Base-by-base conservation (phyloP, 139 green algal genomes). In the Volvox africanus region DNA sequence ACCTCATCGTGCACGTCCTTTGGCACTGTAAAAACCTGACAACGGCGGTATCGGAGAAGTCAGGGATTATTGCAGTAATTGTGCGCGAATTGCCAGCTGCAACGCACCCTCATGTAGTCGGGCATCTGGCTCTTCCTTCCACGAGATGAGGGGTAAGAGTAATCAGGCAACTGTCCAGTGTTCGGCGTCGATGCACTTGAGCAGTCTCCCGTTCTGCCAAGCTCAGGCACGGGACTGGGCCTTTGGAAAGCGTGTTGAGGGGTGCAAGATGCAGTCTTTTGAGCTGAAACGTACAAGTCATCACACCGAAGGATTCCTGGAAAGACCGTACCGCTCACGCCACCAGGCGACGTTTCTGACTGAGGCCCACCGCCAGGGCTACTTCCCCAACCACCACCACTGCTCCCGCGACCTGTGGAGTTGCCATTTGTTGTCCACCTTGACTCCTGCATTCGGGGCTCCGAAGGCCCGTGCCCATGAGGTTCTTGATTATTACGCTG, bases 91-190 rank as follows among this genome's bases (percentile, higher is more conserved):
- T 24, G 65, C 65, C 65, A 73, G 65, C 65, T 24, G 24, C 65
- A 73, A 67, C 67, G 1, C 26, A 82, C 85, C 69, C 82, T 89
- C 14, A 89, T 30, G 85, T 89, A 89, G n/a, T 89, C 85, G 18
- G 85, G 85, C 85, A 89, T 73, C 18, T n/a, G 44, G 18, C 67
- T 67, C 1, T 16, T 55, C 62, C 50, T 55, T 55, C 62, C 33
- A 22, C 9, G 20, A 24, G 78, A 84, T 22, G 65, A 24, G 2
- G 37, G 37, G 78, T 84, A 67, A 0, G 30, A 28, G 75, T 81
- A 81, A 81, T 81, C 75, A 20, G 75, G 30, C 75, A 81, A 61
- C 2, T 55, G 33, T 1, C 75, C 75, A 18, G 75, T 55, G 32
- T 55, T 81, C 3, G 75, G 75, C 13, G 75, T 81, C 33, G 75